These are phyloP conservation scores for Eruca vesicaria DNA, from an alignment of 441 rosid species.

Conservation along the genomic window DNA sequence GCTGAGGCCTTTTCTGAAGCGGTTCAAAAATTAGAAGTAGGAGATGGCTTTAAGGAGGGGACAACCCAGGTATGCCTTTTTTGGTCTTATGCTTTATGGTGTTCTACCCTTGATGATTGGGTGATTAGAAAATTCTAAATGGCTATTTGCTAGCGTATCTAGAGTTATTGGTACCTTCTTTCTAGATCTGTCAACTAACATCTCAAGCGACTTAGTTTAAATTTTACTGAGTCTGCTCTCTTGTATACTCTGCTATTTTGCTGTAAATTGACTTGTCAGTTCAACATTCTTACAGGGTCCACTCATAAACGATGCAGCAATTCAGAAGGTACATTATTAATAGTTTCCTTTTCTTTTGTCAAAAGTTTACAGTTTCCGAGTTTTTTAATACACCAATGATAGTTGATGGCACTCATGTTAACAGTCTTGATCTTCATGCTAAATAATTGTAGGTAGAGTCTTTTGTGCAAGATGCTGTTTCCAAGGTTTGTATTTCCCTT, in stretches of 20 bases:
- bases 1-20: constrained; percentile 80
- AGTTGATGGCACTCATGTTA: neutral
- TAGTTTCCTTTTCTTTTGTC: constrained; percentile 2
- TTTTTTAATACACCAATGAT: neutral
- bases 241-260: constrained; percentile 5
- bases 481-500: constrained; percentile 61
- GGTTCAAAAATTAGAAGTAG: constrained; percentile 85
- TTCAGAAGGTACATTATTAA: constrained; percentile 64
- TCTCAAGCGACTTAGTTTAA: neutral
- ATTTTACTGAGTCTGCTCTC: constrained; percentile 6
- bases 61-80: constrained; percentile 56
- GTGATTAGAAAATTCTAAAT: neutral
- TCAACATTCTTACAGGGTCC: constrained; percentile 69
- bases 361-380: neutral
- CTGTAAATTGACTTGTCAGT: constrained; percentile 3
- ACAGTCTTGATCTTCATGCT: constrained; percentile 19
- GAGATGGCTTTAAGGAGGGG: constrained; percentile 89
- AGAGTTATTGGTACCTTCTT: neutral
- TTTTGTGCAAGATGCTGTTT: constrained; percentile 78
- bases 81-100: neutral
- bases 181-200: constrained; percentile 8
- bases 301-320: constrained; percentile 91
- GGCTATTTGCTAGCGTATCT: neutral
- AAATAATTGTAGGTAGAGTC: constrained; percentile 68
- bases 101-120: neutral